Conservation (phyloP, 1,284 basidiomycete genomes). For the Paramarasmius palmivorus region DNA sequence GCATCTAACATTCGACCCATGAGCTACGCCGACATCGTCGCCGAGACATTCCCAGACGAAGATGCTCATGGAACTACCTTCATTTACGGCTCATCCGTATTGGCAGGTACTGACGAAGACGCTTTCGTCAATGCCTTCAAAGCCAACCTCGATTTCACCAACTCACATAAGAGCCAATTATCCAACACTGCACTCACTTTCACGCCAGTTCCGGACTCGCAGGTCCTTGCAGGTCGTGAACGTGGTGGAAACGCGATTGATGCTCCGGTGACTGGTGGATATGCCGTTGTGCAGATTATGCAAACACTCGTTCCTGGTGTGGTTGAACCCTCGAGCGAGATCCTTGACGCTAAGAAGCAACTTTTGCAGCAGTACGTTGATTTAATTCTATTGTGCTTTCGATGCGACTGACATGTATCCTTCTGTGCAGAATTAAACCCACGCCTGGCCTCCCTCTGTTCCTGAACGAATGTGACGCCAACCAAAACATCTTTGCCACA, state of each 20-base stretch:
- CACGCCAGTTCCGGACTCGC: constrained; percentile 34
- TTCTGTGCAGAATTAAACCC: constrained; percentile 3
- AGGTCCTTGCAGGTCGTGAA: constrained; percentile 19
- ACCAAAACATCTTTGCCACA: no score
- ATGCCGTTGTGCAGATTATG: constrained; percentile 31
- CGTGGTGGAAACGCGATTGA: constrained; percentile 34
- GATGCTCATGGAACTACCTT: no score
- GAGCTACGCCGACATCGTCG: constrained; percentile 31
- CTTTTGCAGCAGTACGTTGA: constrained; percentile 24
- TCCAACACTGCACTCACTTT: constrained; percentile 29
- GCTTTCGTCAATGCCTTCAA: constrained; percentile 9
- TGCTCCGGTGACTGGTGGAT: constrained; percentile 29
- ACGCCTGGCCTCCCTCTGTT: no score
- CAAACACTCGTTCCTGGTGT: constrained; percentile 25
- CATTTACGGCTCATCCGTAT: constrained; percentile 16
- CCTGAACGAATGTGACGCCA: no score
- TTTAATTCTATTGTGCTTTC: neutral
- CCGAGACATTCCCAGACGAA: no score
- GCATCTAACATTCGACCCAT: constrained; percentile 25
- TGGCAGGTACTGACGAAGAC: constrained; percentile 28
- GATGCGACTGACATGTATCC: neutral
- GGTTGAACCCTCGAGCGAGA: constrained; percentile 16
- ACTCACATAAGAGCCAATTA: neutral
- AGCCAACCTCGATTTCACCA: neutral
- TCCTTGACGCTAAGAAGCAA: constrained; percentile 20